Conservation (phyloP, 371 early-diverging fungal genomes). For the Zychaea mexicana region DNA sequence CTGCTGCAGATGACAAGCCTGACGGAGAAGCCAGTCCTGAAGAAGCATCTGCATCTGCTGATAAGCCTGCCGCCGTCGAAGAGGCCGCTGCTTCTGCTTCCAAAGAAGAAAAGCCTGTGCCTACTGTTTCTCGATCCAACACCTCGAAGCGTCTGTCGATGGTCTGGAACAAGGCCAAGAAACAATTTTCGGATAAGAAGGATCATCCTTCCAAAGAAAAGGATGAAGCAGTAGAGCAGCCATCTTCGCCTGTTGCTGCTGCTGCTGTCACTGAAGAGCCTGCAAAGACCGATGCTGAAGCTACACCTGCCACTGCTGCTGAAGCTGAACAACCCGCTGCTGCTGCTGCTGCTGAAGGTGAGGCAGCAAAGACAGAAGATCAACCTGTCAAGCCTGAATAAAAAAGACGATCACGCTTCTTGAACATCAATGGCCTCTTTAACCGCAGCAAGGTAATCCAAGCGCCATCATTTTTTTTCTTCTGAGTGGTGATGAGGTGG, state of each 20-base stretch:
- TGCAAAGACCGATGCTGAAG: conserved; percentile 4
- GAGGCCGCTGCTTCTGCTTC: no score
- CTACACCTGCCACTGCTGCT: background rate
- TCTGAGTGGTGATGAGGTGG: no score
- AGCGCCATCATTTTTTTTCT: conserved; percentile 1
- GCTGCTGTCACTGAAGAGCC: conserved; percentile 10
- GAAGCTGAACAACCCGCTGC: conserved; percentile 1
- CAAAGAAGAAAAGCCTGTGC: conserved; percentile 17
- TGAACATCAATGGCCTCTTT: conserved; percentile 16
- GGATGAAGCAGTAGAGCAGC: conserved; percentile 8
- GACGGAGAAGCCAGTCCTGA: background rate
- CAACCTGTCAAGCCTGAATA: conserved; percentile 15
- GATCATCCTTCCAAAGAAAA: no score
- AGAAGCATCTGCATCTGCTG: conserved; percentile 5
- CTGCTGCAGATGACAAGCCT: conserved; percentile 1
- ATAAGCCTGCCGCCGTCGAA: no score
- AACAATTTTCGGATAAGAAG: conserved; percentile 23
- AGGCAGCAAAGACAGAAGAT: background rate
- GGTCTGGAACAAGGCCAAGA: conserved; percentile 30
- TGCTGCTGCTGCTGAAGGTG: background rate
- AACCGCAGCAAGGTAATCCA: conserved; percentile 27
- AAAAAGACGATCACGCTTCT: conserved; percentile 26
- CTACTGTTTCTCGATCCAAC: conserved; percentile 25
- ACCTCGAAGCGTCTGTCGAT: conserved; percentile 28
- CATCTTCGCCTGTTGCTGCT: conserved; percentile 3